Evolutionary conservation across 805 yeast species (phyloP).

Genomic region (Kluyveromyces wickerhamii): DNA sequence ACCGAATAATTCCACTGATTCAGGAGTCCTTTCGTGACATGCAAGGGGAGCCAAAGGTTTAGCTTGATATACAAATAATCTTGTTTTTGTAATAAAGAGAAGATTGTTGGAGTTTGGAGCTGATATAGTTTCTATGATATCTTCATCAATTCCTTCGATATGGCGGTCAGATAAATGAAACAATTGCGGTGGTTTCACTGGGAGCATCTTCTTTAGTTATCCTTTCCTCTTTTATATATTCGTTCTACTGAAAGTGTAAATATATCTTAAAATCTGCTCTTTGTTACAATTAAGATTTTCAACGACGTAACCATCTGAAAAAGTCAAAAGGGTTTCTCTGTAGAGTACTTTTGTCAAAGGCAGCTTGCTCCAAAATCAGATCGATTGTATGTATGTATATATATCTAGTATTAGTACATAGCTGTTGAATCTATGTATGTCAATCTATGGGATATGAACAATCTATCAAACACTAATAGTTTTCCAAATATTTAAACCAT

Average conservation of each 20-base stretch:
- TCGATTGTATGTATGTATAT: too few relatives aligned
- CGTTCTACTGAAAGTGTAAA: too few relatives aligned
- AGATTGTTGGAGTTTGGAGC: constrained; percentile 23
- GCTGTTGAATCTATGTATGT: too few relatives aligned
- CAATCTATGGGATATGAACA: too few relatives aligned
- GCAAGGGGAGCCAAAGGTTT: constrained; percentile 29
- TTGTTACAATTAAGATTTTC: too few relatives aligned
- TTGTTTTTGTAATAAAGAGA: constrained; percentile 21
- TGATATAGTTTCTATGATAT: constrained; percentile 19
- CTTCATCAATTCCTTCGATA: constrained; percentile 12
- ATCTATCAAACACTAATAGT: constrained; percentile 72
- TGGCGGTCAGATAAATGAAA: constrained; percentile 12
- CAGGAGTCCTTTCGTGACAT: constrained; percentile 22
- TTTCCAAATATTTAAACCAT: constrained; percentile 92
- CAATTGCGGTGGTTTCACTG: constrained; percentile 24
- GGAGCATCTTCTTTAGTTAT: constrained; percentile 22
- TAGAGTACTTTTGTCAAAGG: too few relatives aligned
- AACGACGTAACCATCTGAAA: too few relatives aligned
- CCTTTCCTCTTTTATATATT: background rate
- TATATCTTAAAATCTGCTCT: too few relatives aligned
- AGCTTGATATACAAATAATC: constrained; percentile 26
- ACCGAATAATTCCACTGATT: constrained; percentile 27
- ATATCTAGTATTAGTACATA: too few relatives aligned
- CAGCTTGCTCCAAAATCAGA: too few relatives aligned
- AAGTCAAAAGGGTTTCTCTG: too few relatives aligned